phyloP scores from a whole-genome alignment of 2,329 filamentous ascomycete genomes.

The Teratosphaeria zuluensis region DNA sequence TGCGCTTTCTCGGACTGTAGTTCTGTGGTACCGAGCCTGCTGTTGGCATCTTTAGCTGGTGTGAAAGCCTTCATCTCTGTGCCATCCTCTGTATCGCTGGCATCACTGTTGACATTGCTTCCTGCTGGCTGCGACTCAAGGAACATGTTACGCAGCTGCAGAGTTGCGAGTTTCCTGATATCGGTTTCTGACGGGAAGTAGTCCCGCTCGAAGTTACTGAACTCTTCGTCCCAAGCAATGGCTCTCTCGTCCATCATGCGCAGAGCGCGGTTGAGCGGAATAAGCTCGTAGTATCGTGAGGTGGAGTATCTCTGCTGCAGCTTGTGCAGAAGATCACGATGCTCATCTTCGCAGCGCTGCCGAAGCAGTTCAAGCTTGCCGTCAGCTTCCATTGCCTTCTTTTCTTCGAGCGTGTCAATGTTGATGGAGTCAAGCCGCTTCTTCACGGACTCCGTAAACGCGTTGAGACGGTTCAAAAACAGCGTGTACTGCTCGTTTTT shows the following conservation, averaged over 20 bases:
- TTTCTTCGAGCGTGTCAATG: constrained; percentile 79
- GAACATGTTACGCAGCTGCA: constrained; percentile 92
- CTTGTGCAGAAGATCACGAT: constrained; percentile 60
- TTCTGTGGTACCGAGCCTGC: constrained; percentile 39
- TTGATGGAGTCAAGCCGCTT: constrained; percentile 78
- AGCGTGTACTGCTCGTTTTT: constrained; percentile 85
- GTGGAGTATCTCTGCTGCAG: constrained; percentile 85
- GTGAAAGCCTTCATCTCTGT: constrained; percentile 34
- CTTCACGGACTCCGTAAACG: constrained; percentile 82
- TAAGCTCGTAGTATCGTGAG: constrained; percentile 93
- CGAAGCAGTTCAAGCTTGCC: constrained; percentile 69
- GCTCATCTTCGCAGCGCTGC: constrained; percentile 75
- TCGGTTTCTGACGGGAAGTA: constrained; percentile 94
- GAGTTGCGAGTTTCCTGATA: constrained; percentile 79
- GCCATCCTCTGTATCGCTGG: constrained; percentile 52
- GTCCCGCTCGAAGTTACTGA: constrained; percentile 81
- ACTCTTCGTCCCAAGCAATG: constrained; percentile 84
- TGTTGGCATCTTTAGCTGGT: constrained; percentile 24
- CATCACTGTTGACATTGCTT: constrained; percentile 22
- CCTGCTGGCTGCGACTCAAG: constrained; percentile 65
- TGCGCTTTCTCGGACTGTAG: constrained; percentile 49
- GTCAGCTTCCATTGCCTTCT: constrained; percentile 74
- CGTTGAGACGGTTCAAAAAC: constrained; percentile 70
- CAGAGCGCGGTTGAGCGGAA: constrained; percentile 81
- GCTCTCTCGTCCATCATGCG: constrained; percentile 88